Evolutionary conservation across 148 eudicot genomes (phyloP), one percentile per base, ranked within the genome.

Genomic region (Rhododendron henanense): DNA sequence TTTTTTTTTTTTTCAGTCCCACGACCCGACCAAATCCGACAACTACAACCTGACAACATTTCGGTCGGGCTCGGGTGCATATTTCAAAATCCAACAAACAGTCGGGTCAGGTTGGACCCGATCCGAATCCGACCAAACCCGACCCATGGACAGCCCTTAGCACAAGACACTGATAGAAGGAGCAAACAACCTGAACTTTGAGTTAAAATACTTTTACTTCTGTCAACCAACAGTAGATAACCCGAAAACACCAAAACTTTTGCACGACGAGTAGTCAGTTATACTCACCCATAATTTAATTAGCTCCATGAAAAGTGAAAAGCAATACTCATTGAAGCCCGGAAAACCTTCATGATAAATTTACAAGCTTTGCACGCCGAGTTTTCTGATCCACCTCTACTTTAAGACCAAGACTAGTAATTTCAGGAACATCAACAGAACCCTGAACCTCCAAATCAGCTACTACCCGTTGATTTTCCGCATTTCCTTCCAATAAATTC

Each of bases 391-490:
- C 98, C 35, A 96, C 87, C 87, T 95, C 97, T 25, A 95, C 96
- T 80, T 90, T 90, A 48, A 96, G 95, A 74, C 99, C 99, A 85
- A 92, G 89, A 25, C 81, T 74, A 81, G 94, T 41, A 74, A 96
- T 88, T 86, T 96, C 97, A 84, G 97, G 97, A 55, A 90, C 87
- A 86, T 95, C 94, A 33, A 93, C 94, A 48, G 98, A 87, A 65
- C 92, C 94, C 88, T 95, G 98, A 88, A 94, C 89, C 94, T 97
- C 95, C 93, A 95, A 82, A 80, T 90, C 93, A 85, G 93, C 90
- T 55, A 95, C 94, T 5, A 90, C 23, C 77, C 86, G 31, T 86
- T 91, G 91, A 88, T 95, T 97, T 87, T 95, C 95, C 14, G 79
- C 85, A 90, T 96, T 96, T 41, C 91, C 91, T 90, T 92, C 94